phyloP scores from a whole-genome alignment of 352 stramenopile genomes.

The Globisporangium emineosum region DNA sequence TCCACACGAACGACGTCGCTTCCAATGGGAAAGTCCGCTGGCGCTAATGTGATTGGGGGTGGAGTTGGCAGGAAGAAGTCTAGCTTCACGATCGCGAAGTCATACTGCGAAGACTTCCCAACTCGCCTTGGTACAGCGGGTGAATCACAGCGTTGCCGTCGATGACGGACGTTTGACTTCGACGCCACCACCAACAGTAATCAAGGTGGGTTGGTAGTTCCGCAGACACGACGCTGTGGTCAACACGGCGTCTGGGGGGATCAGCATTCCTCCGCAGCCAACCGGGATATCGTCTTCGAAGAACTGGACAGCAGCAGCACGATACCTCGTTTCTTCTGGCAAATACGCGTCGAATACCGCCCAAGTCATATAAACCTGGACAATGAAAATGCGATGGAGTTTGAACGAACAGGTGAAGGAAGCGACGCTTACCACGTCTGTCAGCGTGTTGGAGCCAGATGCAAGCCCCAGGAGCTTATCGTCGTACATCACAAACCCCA shows the following conservation, averaged over 20 bases:
- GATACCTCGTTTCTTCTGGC: background rate
- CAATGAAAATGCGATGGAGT: too few relatives aligned
- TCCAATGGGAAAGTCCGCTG: background rate
- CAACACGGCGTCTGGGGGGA: background rate
- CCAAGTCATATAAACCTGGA: too few relatives aligned
- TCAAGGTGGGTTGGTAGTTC: too few relatives aligned
- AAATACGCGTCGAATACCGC: background rate
- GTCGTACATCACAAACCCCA: constrained; percentile 4
- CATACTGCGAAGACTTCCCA: too few relatives aligned
- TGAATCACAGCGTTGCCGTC: constrained; percentile 4
- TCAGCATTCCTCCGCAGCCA: constrained; percentile 7
- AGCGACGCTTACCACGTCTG: too few relatives aligned
- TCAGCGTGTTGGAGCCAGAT: background rate
- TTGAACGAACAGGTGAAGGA: too few relatives aligned
- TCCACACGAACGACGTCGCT: background rate
- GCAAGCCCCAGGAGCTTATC: background rate
- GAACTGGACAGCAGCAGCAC: background rate
- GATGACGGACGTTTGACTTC: too few relatives aligned
- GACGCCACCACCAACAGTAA: too few relatives aligned
- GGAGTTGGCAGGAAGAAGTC: too few relatives aligned
- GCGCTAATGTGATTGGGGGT: background rate
- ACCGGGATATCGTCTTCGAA: background rate
- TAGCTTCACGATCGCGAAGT: constrained; percentile 4
- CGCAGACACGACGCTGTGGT: constrained; percentile 12
- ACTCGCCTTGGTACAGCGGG: constrained; percentile 4